Base-by-base conservation (phyloP, 2,329 filamentous ascomycete species). In the Aspergillus glaucus region DNA sequence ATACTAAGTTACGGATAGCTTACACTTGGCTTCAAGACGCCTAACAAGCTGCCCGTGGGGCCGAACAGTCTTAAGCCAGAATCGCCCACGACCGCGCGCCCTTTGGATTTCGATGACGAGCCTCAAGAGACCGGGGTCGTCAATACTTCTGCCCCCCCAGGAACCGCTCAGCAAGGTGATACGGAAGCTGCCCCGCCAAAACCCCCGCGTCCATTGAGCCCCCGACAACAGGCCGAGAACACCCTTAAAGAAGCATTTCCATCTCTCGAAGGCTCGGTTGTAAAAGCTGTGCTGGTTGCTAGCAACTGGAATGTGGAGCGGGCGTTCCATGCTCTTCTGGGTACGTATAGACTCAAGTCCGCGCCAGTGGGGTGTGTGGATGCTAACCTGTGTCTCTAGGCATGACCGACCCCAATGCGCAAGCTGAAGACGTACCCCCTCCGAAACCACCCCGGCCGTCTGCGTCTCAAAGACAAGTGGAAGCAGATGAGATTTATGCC, bases 191-290 rank as follows among this genome's bases (percentile, higher is more conserved):
- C 85, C 21, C 90, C 90, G 10, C 79, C 86, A 37, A 94, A 96
- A 74, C 91, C 91, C 28, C 90, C 90, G 30, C 83, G 91, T 50
- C 92, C 92, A 43, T 63, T 88, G 62, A 88, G 82, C 55, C 86
- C 93, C 54, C 80, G 85, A 52, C 85, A 95, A 69, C 87, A 95
- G 74, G 90, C 89, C 43, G 86, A 92, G 70, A 81, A 82, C 60
- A 96, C 90, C 3, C 77, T 98, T 48, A 92, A 88, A 67, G 93
- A 98, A 69, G 93, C 93, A 0, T 98, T 98, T 62, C 93, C 93
- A 0, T 79, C 75, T 48, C 87, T 96, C 52, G 93, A 98, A 47
- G 66, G 73, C 6, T 69, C 82, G 41, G 86, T 98, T 43, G 81
- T 98, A 68, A 95, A 85, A 69, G 93, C 93, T 26, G 87, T 98